These are phyloP conservation scores for Penicillium crystallinum DNA, from an alignment of 495 filamentous ascomycete genomes.

Conservation along the genomic window DNA sequence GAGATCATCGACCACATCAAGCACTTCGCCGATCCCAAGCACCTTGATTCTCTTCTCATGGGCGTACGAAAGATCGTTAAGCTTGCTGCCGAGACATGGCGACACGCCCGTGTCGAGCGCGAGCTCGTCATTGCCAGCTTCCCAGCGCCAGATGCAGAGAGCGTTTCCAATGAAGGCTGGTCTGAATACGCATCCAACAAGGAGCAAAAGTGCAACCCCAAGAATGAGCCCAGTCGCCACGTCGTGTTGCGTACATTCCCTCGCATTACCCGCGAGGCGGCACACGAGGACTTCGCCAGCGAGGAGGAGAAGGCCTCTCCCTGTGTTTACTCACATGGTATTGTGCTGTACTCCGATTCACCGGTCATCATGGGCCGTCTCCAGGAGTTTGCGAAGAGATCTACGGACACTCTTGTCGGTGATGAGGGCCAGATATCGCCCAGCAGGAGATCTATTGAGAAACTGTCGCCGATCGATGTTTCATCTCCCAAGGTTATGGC, in stretches of 20 bases:
- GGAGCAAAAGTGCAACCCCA: conserved; percentile 15
- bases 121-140: conserved; percentile 55
- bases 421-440: conserved; percentile 14
- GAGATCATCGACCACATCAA: conserved; percentile 56
- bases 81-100: conserved; percentile 59
- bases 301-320: conserved; percentile 35
- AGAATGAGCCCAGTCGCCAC: conserved; percentile 30
- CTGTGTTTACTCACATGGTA: conserved; percentile 48
- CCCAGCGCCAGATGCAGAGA: conserved; percentile 42
- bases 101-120: conserved; percentile 57
- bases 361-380: conserved; percentile 46
- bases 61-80: conserved; percentile 57
- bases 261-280: conserved; percentile 49
- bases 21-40: conserved; percentile 52
- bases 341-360: conserved; percentile 52
- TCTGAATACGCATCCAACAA: conserved; percentile 34
- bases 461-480: not conserved
- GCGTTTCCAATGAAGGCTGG: conserved; percentile 42
- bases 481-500: conserved; percentile 5
- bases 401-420: conserved; percentile 23
- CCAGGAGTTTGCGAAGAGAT: conserved; percentile 44
- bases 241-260: conserved; percentile 53
- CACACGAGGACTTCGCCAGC: conserved; percentile 48
- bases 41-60: conserved; percentile 47
- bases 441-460: conserved; percentile 12